Evolutionary conservation across 352 stramenopile genomes (phyloP), one percentile per base, ranked within the genome.

Genomic region (Aphanomyces cochlioides): DNA sequence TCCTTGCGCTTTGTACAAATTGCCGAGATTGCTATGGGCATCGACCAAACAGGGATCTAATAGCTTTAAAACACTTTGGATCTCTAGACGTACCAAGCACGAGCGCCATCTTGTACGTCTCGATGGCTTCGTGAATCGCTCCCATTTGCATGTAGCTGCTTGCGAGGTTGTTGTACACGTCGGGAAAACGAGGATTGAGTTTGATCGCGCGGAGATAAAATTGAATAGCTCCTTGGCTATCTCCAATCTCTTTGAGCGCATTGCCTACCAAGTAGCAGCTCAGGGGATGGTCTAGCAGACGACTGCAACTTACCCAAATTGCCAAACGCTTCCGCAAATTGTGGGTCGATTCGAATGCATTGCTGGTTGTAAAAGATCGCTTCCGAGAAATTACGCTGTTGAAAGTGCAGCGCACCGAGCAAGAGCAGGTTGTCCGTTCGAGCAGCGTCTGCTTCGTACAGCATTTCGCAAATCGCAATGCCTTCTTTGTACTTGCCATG

Each of bases 361-460:
- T 97, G 90, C 75, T 98, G 90, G 74, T 98, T 98, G 84, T 97
- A 98, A 73, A 97, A 98, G 57, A 98, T 96, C 69, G 81, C 87
- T 69, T 98, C 92, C 7, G 79, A 87, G 57, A 96, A 90, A 75
- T 98, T 96, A 19, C 89, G 84, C 0, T 98, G 78, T 69, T 98
- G 92, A 69, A 98, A 98, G 75, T 98, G 93, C 43, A 97, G 74
- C 34, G 95, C 95, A 12, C 93, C 93, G 3, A 98, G 78, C 21
- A 98, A 84, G 56, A 98, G 75, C 28, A 98, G 74, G 69, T 97
- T 97, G 69, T 98, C 94, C 1, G 88, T 90, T 43, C 90, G 88
- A 58, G 80, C 92, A 8, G 92, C 81, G 72, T 96, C 88, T 40
- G 80, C 78, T 47, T 89, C 79, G 75, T 98, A 98, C 39, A 98